Conservation (phyloP, 1,284 basidiomycete species). For the Irpex rosettiformis region DNA sequence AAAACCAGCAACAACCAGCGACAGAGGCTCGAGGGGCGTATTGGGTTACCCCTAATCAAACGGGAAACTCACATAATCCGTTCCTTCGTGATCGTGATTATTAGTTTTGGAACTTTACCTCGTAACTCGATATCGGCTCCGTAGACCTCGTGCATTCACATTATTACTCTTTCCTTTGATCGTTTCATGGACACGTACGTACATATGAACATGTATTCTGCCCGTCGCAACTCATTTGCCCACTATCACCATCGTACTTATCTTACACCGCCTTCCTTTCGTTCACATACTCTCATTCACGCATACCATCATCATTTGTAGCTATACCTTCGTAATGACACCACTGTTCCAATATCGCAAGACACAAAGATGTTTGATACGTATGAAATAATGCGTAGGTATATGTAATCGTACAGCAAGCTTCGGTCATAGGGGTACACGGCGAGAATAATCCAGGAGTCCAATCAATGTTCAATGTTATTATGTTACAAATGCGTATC, state of each 20-base stretch:
- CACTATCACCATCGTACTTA: no score
- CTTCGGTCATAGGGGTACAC: not conserved
- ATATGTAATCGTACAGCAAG: not conserved
- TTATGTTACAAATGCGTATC: conserved; percentile 1
- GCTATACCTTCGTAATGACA: not conserved
- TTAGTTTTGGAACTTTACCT: not conserved
- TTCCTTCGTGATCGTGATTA: conserved; percentile 20
- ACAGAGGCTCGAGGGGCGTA: conserved; percentile 25
- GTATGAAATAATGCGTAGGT: not conserved
- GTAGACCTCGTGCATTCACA: not conserved
- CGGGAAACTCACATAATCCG: conserved; percentile 34
- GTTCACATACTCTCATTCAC: not conserved
- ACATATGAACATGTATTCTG: not conserved
- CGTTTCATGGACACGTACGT: conserved; percentile 2
- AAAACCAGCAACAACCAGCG: conserved; percentile 11
- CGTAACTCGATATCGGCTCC: not conserved
- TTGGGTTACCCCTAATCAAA: conserved; percentile 31
- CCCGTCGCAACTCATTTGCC: not conserved
- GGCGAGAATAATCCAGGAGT: not conserved
- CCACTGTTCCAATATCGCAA: not conserved
- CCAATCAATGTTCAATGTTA: not conserved
- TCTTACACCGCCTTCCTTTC: not conserved
- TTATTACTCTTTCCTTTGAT: not conserved
- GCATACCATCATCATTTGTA: not conserved
- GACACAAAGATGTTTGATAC: no score